A percentile compares a stretch with the other conserved stretches of the same genome.
Conservation (phyloP, 768 basidiomycete genomes). For the Fomitopsis serialis region DNA sequence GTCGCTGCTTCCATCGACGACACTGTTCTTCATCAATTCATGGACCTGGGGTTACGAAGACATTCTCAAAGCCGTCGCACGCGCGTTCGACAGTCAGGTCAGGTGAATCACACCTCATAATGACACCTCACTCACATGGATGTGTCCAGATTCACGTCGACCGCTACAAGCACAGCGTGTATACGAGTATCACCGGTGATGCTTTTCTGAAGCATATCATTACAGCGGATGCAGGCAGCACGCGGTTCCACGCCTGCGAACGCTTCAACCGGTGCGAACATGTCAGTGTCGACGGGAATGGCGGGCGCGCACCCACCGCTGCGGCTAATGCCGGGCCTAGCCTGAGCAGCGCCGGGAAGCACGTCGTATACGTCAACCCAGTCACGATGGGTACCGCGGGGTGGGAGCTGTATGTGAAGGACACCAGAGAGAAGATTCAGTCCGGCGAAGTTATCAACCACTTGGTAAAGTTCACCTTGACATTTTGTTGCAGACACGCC, state of each 20-base stretch:
- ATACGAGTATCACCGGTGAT: slow-evolving; percentile 44
- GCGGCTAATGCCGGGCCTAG: not conserved
- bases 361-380: slow-evolving; percentile 83
- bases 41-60: slow-evolving; percentile 99
- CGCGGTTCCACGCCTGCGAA: slow-evolving; percentile 94
- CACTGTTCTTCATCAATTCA: slow-evolving; percentile 81
- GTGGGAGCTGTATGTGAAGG: slow-evolving; percentile 46
- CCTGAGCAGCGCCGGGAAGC: slow-evolving; percentile 31
- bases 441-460: slow-evolving; percentile 45
- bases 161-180: slow-evolving; percentile 77
- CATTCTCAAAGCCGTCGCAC: slow-evolving; percentile 69
- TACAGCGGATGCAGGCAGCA: slow-evolving; percentile 52
- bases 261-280: slow-evolving; percentile 67
- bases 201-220: slow-evolving; percentile 56
- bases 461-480: slow-evolving; percentile 45
- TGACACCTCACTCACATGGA: not conserved
- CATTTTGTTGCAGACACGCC: too few relatives aligned
- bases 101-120: not conserved
- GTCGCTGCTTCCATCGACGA: slow-evolving; percentile 53
- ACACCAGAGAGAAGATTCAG: slow-evolving; percentile 39
- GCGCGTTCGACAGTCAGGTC: slow-evolving; percentile 61
- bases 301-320: slow-evolving; percentile 12
- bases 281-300: slow-evolving; percentile 37
- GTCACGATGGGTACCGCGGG: slow-evolving; percentile 58
- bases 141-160: slow-evolving; percentile 76